A percentile compares a stretch with the other conserved stretches of the same genome.
phyloP scores from a whole-genome alignment of 371 early-diverging fungal species.

The Homolaphlyctis polyrhiza region DNA sequence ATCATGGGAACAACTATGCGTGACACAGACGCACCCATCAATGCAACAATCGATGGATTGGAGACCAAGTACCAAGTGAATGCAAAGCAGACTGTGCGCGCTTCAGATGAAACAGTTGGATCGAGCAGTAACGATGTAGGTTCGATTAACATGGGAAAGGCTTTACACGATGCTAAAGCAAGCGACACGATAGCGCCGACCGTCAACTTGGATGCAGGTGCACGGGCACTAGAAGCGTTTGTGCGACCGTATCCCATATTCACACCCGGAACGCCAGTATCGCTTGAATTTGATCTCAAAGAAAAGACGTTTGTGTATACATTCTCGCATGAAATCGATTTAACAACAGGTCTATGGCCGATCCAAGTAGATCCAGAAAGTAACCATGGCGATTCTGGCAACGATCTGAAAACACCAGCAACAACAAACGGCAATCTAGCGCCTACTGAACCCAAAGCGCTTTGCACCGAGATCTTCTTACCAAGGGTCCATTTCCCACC shows the following conservation, averaged over 20 bases:
- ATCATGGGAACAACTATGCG: not conserved
- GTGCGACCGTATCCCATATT: constrained; percentile 27
- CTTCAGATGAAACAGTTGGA: not conserved
- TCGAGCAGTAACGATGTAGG: not conserved
- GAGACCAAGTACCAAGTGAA: not conserved
- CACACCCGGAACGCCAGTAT: constrained; percentile 25
- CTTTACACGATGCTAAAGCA: not conserved
- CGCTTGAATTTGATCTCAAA: constrained; percentile 13
- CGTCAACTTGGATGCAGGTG: constrained; percentile 24
- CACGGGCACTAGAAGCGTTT: constrained; percentile 25
- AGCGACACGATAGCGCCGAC: not conserved
- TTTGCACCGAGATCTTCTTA: constrained; percentile 6
- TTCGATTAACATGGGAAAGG: too few species aligned
- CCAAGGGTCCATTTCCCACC: constrained; percentile 8
- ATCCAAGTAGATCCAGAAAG: too few species aligned
- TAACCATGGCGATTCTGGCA: not conserved
- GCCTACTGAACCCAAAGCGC: not conserved
- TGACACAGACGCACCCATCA: constrained; percentile 1
- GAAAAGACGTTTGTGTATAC: constrained; percentile 8
- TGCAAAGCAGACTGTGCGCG: not conserved
- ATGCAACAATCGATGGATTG: not conserved
- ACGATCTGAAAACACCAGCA: not conserved
- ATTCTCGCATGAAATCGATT: constrained; percentile 7
- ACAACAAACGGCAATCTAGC: not conserved
- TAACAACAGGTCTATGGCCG: not conserved